Conservation (phyloP, 2,329 filamentous ascomycete genomes). For the Intubia oerlemansii region DNA sequence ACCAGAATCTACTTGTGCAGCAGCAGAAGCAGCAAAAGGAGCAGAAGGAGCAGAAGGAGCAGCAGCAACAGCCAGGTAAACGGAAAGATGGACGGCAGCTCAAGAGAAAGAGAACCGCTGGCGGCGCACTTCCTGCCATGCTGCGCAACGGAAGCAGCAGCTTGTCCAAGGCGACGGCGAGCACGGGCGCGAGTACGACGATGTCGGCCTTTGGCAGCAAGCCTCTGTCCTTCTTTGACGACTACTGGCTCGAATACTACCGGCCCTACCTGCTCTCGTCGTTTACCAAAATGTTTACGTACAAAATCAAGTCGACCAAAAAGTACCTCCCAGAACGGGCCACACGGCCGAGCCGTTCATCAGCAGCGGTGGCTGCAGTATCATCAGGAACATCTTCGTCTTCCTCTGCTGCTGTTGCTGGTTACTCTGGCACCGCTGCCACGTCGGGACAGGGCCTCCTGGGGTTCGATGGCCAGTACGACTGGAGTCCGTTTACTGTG, state of each 20-base stretch:
- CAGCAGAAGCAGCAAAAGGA: slow-evolving; percentile 1
- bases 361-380: too few species aligned
- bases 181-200: not conserved
- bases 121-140: not conserved
- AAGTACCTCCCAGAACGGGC: slow-evolving; percentile 61
- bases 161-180: not conserved
- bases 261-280: slow-evolving; percentile 72
- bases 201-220: slow-evolving; percentile 15
- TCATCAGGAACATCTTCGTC: too few species aligned
- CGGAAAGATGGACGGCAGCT: not conserved
- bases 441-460: too few species aligned
- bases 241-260: slow-evolving; percentile 98
- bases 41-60: too few species aligned
- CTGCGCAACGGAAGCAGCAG: not conserved
- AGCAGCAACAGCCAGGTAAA: too few species aligned
- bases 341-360: too few species aligned
- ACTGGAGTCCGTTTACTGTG: slow-evolving; percentile 74
- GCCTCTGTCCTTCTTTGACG: slow-evolving; percentile 48
- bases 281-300: slow-evolving; percentile 80
- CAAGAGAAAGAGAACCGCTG: not conserved
- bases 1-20: slow-evolving; percentile 1
- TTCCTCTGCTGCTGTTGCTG: too few species aligned
- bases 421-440: too few species aligned
- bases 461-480: slow-evolving; percentile 54
- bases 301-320: slow-evolving; percentile 76